phyloP scores from a whole-genome alignment of 1,284 basidiomycete genomes.

The Ustilago xerochloae region DNA sequence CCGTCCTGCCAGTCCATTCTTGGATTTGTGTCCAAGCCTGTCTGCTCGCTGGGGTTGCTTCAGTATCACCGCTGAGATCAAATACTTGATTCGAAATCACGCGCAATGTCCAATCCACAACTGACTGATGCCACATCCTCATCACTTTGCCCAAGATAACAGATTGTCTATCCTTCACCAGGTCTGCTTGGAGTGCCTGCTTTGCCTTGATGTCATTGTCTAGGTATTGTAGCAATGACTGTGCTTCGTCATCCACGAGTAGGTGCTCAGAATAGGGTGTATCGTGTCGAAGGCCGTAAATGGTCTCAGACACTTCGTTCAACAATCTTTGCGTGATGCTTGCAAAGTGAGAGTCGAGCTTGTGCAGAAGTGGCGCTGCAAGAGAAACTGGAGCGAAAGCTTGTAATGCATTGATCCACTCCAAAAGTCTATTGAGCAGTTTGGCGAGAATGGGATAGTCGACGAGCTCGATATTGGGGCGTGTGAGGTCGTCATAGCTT shows the following conservation, averaged over 20 bases:
- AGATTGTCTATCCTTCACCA: constrained; percentile 13
- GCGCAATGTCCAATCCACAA: constrained; percentile 21
- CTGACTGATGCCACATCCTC: constrained; percentile 20
- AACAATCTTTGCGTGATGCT: constrained; percentile 10
- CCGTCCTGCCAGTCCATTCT: constrained; percentile 7
- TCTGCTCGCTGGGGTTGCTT: neutral
- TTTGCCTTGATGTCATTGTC: neutral
- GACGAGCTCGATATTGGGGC: constrained; percentile 28
- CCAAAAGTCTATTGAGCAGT: constrained; percentile 31
- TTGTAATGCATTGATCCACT: constrained; percentile 29
- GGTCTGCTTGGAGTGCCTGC: constrained; percentile 4
- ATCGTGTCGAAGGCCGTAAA: neutral
- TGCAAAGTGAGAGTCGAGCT: constrained; percentile 8
- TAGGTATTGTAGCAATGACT: constrained; percentile 1
- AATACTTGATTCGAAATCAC: constrained; percentile 14
- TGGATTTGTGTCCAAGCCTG: neutral
- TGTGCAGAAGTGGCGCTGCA: neutral
- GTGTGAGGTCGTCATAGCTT: constrained; percentile 25
- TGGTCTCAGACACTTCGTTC: neutral
- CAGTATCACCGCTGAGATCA: neutral
- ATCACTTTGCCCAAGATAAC: constrained; percentile 13
- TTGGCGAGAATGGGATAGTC: constrained; percentile 27
- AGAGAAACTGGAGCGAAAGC: constrained; percentile 24
- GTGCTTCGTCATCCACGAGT: constrained; percentile 6
- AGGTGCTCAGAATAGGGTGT: neutral